Evolutionary conservation across 805 yeast genomes (phyloP), one percentile per base, ranked within the genome.

Genomic region (Candida hispaniensis): DNA sequence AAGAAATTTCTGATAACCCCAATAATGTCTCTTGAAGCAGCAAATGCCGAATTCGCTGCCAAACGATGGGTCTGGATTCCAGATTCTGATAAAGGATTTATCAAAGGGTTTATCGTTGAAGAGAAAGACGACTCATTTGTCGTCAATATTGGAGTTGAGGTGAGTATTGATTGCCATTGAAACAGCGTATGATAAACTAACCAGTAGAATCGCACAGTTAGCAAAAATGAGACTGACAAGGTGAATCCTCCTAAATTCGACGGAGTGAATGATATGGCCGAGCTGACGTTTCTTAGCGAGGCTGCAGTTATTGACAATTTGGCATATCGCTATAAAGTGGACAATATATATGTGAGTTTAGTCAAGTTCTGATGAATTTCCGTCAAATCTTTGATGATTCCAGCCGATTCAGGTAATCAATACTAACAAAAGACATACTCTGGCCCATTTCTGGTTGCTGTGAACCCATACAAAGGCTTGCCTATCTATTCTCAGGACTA

Each of bases 201-300:
- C 17, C 13, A 33, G 17, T 19, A 50, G 50, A 58, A 58, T 24
- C 52, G 60, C 32, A 52, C 57, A n/a, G 61, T 73, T 4, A 62
- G 63, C 15, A 60, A 66, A 7, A 55, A 52, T 13, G 56, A 60
- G 34, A 66, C 63, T 14, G 76, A 76, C 45, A 73, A 71, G 48
- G 82, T 86, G 34, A 91, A 91, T 51, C 98, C 99, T 1, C 64
- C 75, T 6, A 79, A 80, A 46, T 91, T 91, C 56, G 93, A 91
- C 55, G 78, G 74, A 48, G 88, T 93, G 41, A 75, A 79, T 46
- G 95, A 91, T 50, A 82, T 91, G 86, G 97, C 97, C 0, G 94
- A 86, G 47, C 64, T 91, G 44, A 91, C 99, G 1, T 83, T 77
- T 55, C 64, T 91, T 42, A 91, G 88, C 54, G 99, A 91, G 53